These are phyloP conservation scores for Colletotrichum tabaci DNA, from an alignment of 2,329 filamentous ascomycete species.

Conservation along the genomic window DNA sequence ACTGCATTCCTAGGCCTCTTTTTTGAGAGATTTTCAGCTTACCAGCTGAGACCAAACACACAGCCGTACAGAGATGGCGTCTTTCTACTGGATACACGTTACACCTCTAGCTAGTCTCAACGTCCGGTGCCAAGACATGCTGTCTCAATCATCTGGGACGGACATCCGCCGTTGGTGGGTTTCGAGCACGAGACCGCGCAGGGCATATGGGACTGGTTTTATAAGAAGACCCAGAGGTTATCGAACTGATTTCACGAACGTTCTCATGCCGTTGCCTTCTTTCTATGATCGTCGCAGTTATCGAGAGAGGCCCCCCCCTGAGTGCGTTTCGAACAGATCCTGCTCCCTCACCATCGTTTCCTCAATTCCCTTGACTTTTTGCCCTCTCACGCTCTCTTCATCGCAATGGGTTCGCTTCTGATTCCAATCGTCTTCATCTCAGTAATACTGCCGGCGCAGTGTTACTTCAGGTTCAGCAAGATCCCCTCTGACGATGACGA, in stretches of 20 bases:
- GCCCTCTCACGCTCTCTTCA: no score
- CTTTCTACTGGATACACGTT: not conserved
- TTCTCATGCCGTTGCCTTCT: not conserved
- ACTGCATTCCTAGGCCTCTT: conserved; percentile 16
- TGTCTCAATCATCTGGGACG: conserved; percentile 16
- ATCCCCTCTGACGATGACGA: conserved; percentile 42
- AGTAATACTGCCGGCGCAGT: conserved; percentile 22
- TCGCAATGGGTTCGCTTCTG: conserved; percentile 7
- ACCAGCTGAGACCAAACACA: not conserved
- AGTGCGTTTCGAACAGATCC: not conserved
- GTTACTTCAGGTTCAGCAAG: conserved; percentile 21
- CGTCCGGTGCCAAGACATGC: not conserved
- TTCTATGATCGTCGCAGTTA: not conserved
- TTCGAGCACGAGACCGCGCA: not conserved
- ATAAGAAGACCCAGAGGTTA: not conserved
- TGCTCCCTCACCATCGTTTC: not conserved
- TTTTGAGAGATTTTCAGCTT: not conserved
- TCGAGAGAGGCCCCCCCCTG: not conserved
- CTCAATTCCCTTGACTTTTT: not conserved
- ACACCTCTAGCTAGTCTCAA: not conserved
- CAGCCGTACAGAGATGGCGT: not conserved
- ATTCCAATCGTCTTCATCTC: not conserved
- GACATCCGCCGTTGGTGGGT: conserved; percentile 8
- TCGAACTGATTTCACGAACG: not conserved
- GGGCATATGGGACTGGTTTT: not conserved